A percentile compares a stretch with the other conserved stretches of the same genome.
Evolutionary conservation across 257 asterid species (phyloP).

Genomic region (Salvia rosmarinus): DNA sequence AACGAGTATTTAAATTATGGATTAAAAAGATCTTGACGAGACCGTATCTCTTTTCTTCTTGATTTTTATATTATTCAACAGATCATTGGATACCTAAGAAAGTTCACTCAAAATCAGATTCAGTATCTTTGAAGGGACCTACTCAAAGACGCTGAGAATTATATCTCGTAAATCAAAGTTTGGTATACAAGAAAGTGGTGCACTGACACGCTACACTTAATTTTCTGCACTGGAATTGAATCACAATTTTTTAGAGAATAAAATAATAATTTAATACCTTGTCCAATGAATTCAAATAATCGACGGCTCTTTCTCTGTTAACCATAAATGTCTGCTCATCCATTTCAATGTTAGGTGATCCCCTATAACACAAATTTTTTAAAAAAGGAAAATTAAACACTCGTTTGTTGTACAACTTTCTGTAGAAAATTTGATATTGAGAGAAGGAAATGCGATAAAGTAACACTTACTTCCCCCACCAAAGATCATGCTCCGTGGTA

Average conservation of each 20-base stretch:
- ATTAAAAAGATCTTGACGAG: no score
- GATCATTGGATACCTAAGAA: not conserved
- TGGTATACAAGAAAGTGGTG: not conserved
- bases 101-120: not conserved
- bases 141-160: not conserved
- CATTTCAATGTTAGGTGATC: constrained; percentile 96
- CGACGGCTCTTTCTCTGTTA: constrained; percentile 97
- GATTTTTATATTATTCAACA: not conserved
- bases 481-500: constrained; percentile 61
- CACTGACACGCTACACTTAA: not conserved
- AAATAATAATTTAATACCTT: constrained; percentile 56
- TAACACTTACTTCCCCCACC: constrained; percentile 73
- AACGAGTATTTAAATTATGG: not conserved
- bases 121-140: constrained; percentile 6
- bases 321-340: constrained; percentile 93
- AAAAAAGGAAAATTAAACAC: not conserved
- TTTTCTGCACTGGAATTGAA: not conserved
- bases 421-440: not conserved
- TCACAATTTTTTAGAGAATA: no score
- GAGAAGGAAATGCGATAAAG: not conserved
- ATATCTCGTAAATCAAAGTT: constrained; percentile 1
- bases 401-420: not conserved
- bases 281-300: constrained; percentile 88
- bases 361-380: constrained; percentile 51
- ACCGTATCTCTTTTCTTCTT: no score